phyloP scores from a whole-genome alignment of 805 yeast genomes.

The Metschnikowia reukaufii region DNA sequence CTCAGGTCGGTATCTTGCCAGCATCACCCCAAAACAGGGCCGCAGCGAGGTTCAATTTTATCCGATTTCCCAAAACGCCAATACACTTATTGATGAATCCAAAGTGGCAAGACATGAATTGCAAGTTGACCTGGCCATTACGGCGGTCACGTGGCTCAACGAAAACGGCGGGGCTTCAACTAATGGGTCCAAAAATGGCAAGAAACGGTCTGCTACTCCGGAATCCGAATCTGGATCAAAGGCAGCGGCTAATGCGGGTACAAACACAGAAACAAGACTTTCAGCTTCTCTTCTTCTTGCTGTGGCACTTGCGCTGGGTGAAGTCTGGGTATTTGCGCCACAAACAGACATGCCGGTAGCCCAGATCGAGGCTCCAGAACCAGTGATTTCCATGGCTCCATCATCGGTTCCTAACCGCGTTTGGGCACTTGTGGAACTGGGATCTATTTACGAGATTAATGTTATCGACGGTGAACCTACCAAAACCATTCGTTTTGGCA shows the following conservation, averaged over 20 bases:
- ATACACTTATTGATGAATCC: slow-evolving; percentile 19
- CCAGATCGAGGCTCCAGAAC: slow-evolving; percentile 28
- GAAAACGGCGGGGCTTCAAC: slow-evolving; percentile 1
- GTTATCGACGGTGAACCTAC: slow-evolving; percentile 28
- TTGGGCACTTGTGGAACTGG: slow-evolving; percentile 25
- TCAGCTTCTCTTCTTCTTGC: slow-evolving; percentile 25
- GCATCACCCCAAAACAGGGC: slow-evolving; percentile 43
- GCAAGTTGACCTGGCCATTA: slow-evolving; percentile 38
- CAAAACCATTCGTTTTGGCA: slow-evolving; percentile 21
- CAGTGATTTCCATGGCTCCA: slow-evolving; percentile 19
- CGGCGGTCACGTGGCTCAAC: slow-evolving; percentile 38
- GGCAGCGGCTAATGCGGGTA: too few relatives aligned
- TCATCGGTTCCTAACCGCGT: slow-evolving; percentile 18
- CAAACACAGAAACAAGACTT: too few relatives aligned
- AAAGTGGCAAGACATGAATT: slow-evolving; percentile 39
- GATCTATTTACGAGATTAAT: slow-evolving; percentile 21
- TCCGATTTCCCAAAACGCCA: slow-evolving; percentile 18
- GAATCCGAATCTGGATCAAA: background rate
- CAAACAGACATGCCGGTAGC: slow-evolving; percentile 38
- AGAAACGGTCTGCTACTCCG: background rate
- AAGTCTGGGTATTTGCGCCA: slow-evolving; percentile 47
- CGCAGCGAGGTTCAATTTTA: slow-evolving; percentile 48
- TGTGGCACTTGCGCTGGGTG: slow-evolving; percentile 36
- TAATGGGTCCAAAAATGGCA: slow-evolving; percentile 2
- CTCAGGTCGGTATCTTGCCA: slow-evolving; percentile 35